These are phyloP conservation scores for Margaritispora aquatica DNA, from an alignment of 495 filamentous ascomycete genomes.

Conservation along the genomic window DNA sequence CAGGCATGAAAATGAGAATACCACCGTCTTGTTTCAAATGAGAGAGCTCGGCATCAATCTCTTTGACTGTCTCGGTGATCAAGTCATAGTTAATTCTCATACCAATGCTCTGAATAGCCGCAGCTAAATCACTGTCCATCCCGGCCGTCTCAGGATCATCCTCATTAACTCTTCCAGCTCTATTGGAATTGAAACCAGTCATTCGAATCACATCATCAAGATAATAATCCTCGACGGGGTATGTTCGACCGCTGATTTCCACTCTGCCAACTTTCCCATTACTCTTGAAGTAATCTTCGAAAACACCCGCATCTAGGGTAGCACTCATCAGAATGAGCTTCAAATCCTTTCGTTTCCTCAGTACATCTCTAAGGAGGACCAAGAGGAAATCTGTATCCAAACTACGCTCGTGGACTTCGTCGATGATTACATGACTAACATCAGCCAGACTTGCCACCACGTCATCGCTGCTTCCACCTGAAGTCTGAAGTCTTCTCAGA, in stretches of 20 bases:
- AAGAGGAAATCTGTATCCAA: constrained; percentile 93
- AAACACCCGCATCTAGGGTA: constrained; percentile 84
- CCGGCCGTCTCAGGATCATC: constrained; percentile 25
- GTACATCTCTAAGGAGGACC: constrained; percentile 78
- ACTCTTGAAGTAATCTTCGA: constrained; percentile 75
- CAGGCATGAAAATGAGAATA: constrained; percentile 91
- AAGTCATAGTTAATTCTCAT: constrained; percentile 91
- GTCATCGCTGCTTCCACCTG: constrained; percentile 68
- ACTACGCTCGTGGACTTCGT: constrained; percentile 95
- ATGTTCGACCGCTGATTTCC: constrained; percentile 84
- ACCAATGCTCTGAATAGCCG: constrained; percentile 65
- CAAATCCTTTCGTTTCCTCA: constrained; percentile 69
- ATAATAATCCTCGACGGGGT: constrained; percentile 84
- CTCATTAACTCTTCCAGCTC: constrained; percentile 20
- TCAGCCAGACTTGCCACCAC: constrained; percentile 75
- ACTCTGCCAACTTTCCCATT: constrained; percentile 63
- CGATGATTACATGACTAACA: constrained; percentile 91
- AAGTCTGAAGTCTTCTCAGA: constrained; percentile 80
- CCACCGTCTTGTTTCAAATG: constrained; percentile 61
- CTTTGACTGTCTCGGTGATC: constrained; percentile 67
- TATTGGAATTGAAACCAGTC: constrained; percentile 57
- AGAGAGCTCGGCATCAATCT: constrained; percentile 68
- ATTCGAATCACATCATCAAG: constrained; percentile 80
- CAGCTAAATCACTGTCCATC: constrained; percentile 47
- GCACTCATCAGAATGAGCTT: constrained; percentile 98